phyloP scores from a whole-genome alignment of 306 rosid genomes.

The Malus asiatica region DNA sequence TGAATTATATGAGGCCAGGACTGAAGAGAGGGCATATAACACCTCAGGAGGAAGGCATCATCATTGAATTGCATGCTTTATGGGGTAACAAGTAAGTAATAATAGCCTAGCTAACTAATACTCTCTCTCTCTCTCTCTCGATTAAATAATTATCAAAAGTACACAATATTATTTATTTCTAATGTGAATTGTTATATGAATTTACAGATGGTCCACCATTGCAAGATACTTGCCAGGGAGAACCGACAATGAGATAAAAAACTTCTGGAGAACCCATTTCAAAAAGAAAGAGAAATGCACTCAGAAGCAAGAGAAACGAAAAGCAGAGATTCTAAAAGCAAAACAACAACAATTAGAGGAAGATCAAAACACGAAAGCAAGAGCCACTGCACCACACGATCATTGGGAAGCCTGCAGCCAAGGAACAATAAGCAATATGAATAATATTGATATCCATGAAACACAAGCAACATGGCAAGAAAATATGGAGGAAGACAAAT shows the following conservation, averaged over 20 bases:
- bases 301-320: conserved; percentile 27
- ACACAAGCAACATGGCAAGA: neutral
- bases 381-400: neutral
- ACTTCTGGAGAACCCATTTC: conserved; percentile 74
- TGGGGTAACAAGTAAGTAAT: conserved; percentile 65
- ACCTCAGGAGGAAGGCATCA: conserved; percentile 54
- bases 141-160: neutral
- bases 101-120: neutral
- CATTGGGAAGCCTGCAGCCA: neutral
- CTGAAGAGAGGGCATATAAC: conserved; percentile 60
- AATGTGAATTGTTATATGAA: too few relatives aligned
- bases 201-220: conserved; percentile 65
- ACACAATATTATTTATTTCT: neutral
- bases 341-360: conserved; percentile 17
- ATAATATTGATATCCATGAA: neutral
- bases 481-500: neutral
- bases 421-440: neutral
- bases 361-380: neutral
- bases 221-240: conserved; percentile 75
- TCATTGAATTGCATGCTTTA: conserved; percentile 55
- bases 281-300: conserved; percentile 38
- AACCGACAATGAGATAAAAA: conserved; percentile 73
- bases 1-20: conserved; percentile 70
- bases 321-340: conserved; percentile 17
- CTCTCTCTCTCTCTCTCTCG: too few relatives aligned